phyloP scores from a whole-genome alignment of 2,329 filamentous ascomycete species.

The Penicillium brevicompactum region DNA sequence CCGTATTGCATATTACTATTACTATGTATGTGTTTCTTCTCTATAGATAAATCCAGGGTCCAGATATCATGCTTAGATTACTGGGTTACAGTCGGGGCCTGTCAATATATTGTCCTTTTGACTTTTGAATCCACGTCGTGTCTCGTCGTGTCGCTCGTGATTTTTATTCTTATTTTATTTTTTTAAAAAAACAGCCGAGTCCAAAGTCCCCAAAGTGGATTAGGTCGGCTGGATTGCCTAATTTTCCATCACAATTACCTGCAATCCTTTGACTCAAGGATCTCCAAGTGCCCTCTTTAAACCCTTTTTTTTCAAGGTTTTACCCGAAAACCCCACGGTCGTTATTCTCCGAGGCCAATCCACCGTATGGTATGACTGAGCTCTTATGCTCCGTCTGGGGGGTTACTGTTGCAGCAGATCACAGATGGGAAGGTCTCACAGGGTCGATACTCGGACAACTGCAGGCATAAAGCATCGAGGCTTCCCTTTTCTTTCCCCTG shows the following conservation, averaged over 20 bases:
- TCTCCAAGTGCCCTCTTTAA: neutral
- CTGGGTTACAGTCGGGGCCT: neutral
- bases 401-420: conserved; percentile 28
- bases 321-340: conserved; percentile 1
- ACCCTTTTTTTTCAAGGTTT: neutral
- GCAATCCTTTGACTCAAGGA: neutral
- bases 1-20: too few species aligned
- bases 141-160: too few species aligned
- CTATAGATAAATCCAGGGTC: neutral
- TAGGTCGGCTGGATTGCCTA: neutral
- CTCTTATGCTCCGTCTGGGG: conserved; percentile 26
- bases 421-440: conserved; percentile 18
- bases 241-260: neutral
- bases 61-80: neutral
- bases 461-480: conserved; percentile 12
- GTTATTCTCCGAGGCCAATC: conserved; percentile 24
- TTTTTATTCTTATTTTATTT: too few species aligned
- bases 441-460: conserved; percentile 15
- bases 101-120: neutral
- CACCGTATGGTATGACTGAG: conserved; percentile 12
- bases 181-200: neutral
- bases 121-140: neutral
- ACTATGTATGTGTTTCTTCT: too few species aligned
- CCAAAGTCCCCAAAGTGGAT: neutral
- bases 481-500: neutral